A percentile compares a stretch with the other conserved stretches of the same genome.
These are phyloP conservation scores for Tetrastigma voinierianum DNA, from an alignment of 164 flowering plant species.

Conservation along the genomic window DNA sequence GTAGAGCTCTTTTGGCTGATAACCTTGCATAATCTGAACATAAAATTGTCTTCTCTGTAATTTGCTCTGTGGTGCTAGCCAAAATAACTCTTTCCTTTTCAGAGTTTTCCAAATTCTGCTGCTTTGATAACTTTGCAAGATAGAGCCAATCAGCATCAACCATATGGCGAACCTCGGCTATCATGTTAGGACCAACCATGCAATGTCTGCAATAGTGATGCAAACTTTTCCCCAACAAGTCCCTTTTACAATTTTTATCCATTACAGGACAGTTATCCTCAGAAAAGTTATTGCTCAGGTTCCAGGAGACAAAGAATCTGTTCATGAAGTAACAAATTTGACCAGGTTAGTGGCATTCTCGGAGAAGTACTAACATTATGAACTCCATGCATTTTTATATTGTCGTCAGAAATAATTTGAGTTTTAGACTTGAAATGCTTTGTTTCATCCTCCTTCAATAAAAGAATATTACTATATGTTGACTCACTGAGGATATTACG, in stretches of 20 bases:
- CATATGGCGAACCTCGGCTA: slow-evolving; percentile 63
- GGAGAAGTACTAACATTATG: slow-evolving; percentile 10
- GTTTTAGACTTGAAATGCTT: slow-evolving; percentile 41
- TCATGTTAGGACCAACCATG: slow-evolving; percentile 30
- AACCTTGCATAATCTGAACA: slow-evolving; percentile 39
- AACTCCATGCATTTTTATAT: slow-evolving; percentile 20
- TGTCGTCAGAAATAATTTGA: slow-evolving; percentile 20
- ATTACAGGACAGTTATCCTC: slow-evolving; percentile 6
- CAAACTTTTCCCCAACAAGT: slow-evolving; percentile 13
- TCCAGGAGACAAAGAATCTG: slow-evolving; percentile 72
- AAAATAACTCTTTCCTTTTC: slow-evolving; percentile 7
- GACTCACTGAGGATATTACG: slow-evolving; percentile 59
- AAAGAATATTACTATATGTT: slow-evolving; percentile 38
- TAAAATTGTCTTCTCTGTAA: slow-evolving; percentile 10
- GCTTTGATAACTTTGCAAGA: slow-evolving; percentile 55
- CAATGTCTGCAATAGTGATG: slow-evolving; percentile 37
- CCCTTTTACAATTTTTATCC: slow-evolving; percentile 9
- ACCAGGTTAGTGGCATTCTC: slow-evolving; percentile 42
- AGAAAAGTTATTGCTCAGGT: slow-evolving; percentile 10
- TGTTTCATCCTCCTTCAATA: slow-evolving; percentile 59
- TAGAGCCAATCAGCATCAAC: slow-evolving; percentile 84
- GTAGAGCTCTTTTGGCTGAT: slow-evolving; percentile 69
- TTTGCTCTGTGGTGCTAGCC: slow-evolving; percentile 10
- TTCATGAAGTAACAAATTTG: slow-evolving; percentile 64
- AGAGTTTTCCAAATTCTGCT: slow-evolving; percentile 16